Conservation (phyloP, 1,139 yeast genomes). For the Suhomyces anneliseae region DNA sequence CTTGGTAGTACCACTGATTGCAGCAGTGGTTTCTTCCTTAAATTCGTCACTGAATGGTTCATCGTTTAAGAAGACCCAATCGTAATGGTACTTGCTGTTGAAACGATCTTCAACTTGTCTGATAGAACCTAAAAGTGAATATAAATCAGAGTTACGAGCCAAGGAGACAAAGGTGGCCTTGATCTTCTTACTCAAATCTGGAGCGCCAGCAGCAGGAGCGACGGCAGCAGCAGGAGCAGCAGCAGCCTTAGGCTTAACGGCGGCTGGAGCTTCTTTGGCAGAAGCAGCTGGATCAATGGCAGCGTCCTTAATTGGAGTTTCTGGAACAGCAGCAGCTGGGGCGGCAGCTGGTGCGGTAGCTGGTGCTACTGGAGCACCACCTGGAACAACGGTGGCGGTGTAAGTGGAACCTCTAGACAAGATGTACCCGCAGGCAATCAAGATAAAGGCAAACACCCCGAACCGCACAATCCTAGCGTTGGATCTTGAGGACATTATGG, state of each 20-base stretch:
- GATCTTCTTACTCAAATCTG: constrained; percentile 23
- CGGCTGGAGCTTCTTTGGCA: constrained; percentile 6
- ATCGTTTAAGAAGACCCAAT: constrained; percentile 51
- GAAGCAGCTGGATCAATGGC: constrained; percentile 3
- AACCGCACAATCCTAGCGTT: constrained; percentile 64
- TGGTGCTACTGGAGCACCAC: not conserved
- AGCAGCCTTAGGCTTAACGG: constrained; percentile 8
- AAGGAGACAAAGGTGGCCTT: constrained; percentile 49
- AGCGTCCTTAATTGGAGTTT: constrained; percentile 1
- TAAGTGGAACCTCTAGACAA: constrained; percentile 59
- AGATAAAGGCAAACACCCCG: constrained; percentile 57
- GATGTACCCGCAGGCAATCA: constrained; percentile 59
- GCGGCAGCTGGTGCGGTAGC: constrained; percentile 7
- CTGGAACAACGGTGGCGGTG: constrained; percentile 26
- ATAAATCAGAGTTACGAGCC: constrained; percentile 44
- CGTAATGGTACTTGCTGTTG: constrained; percentile 43
- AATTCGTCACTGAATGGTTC: constrained; percentile 42
- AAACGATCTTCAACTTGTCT: constrained; percentile 49
- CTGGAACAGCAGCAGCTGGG: constrained; percentile 8
- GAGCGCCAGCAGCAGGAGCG: constrained; percentile 3
- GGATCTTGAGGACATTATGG: constrained; percentile 46
- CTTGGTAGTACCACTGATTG: constrained; percentile 43
- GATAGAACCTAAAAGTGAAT: constrained; percentile 38
- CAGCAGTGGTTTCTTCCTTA: constrained; percentile 32
- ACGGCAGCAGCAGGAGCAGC: constrained; percentile 5